Evolutionary conservation across 2,329 filamentous ascomycete species (phyloP).

Genomic region (Huntiella abstrusa): DNA sequence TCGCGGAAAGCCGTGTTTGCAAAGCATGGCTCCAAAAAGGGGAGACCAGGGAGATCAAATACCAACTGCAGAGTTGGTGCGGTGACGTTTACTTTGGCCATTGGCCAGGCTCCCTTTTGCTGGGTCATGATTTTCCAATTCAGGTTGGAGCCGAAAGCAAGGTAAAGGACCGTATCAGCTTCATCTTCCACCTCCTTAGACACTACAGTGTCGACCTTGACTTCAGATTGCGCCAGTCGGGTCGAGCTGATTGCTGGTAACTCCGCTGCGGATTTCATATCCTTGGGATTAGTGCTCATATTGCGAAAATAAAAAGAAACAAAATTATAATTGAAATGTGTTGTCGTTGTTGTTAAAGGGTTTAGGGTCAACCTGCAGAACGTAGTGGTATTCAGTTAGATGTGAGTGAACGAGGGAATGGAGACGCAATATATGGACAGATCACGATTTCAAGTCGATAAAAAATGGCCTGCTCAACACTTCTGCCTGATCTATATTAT

Average conservation of each 20-base stretch:
- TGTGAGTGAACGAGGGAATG: too few relatives aligned
- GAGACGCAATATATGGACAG: too few relatives aligned
- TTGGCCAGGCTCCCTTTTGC: constrained; percentile 56
- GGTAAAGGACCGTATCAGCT: constrained; percentile 45
- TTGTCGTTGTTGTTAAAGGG: too few relatives aligned
- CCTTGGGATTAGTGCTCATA: neutral
- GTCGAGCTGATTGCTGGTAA: constrained; percentile 17
- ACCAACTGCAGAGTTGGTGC: constrained; percentile 61
- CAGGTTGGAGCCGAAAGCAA: constrained; percentile 87
- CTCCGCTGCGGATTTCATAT: too few relatives aligned
- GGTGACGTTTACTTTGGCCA: constrained; percentile 65
- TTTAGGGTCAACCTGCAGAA: too few relatives aligned
- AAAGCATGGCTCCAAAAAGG: constrained; percentile 83
- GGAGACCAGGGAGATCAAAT: constrained; percentile 71
- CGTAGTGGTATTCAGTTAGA: too few relatives aligned
- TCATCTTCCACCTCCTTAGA: neutral
- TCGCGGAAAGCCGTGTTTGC: constrained; percentile 55
- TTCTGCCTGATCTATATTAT: too few relatives aligned
- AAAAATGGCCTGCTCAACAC: too few relatives aligned
- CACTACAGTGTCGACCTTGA: neutral
- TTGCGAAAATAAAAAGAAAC: neutral
- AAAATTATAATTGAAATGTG: too few relatives aligned
- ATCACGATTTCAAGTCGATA: too few relatives aligned
- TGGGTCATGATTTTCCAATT: constrained; percentile 62
- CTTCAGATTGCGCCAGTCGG: constrained; percentile 19